These are phyloP conservation scores for Krasilnikovozyma curviuscula DNA, from an alignment of 768 basidiomycete genomes.

Conservation along the genomic window DNA sequence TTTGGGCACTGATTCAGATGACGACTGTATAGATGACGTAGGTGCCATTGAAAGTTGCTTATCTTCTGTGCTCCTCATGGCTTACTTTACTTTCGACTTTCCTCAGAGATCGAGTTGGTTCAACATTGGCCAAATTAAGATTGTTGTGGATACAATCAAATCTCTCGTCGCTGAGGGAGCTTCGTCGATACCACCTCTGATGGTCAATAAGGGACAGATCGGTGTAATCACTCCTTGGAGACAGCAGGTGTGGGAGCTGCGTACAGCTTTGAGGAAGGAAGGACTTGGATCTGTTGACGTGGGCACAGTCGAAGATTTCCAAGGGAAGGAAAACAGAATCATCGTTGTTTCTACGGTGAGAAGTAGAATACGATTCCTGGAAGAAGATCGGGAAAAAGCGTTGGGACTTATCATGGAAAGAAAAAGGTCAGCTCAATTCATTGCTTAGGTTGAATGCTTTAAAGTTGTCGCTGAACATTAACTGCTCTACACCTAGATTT, in stretches of 20 bases:
- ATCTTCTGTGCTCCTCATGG: background rate
- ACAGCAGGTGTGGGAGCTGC: constrained; percentile 27
- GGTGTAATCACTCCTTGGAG: constrained; percentile 26
- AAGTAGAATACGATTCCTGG: constrained; percentile 19
- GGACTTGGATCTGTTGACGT: constrained; percentile 23
- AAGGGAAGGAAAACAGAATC: constrained; percentile 19
- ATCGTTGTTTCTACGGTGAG: constrained; percentile 19
- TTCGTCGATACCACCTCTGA: constrained; percentile 9
- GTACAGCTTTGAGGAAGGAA: constrained; percentile 17
- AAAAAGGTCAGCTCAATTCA: constrained; percentile 23
- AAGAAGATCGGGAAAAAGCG: constrained; percentile 18
- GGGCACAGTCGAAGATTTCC: constrained; percentile 27
- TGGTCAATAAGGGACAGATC: constrained; percentile 21
- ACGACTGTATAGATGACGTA: constrained; percentile 26
- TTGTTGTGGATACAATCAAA: constrained; percentile 14
- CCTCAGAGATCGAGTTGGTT: constrained; percentile 17
- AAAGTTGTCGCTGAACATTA: background rate
- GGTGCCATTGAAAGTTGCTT: background rate
- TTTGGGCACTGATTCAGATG: constrained; percentile 17
- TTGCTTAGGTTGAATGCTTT: too few relatives aligned
- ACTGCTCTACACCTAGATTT: constrained; percentile 17
- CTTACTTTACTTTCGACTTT: background rate
- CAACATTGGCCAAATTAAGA: constrained; percentile 20
- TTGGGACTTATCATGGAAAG: constrained; percentile 26
- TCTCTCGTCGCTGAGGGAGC: constrained; percentile 11